A percentile compares a stretch with the other conserved stretches of the same genome.
These are phyloP conservation scores for Excoecaria agallocha DNA, from an alignment of 345 rosid species.

Conservation along the genomic window DNA sequence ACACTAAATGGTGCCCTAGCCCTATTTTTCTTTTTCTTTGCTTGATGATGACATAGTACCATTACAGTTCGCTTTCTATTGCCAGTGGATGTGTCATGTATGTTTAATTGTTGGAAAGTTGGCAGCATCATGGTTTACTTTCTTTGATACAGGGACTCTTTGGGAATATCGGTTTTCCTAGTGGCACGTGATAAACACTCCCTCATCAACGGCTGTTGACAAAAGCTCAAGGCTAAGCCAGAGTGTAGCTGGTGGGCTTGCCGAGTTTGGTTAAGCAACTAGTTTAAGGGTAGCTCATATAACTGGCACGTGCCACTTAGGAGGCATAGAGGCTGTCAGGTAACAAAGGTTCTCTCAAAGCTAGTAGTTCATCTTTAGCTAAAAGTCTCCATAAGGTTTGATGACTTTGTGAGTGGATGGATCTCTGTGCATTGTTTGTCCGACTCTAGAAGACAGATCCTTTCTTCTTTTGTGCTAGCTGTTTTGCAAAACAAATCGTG, in stretches of 20 bases:
- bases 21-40: neutral
- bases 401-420: constrained; percentile 22
- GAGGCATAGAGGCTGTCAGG: constrained; percentile 21
- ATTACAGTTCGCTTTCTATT: neutral
- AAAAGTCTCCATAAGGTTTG: constrained; percentile 20
- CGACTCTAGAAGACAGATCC: constrained; percentile 24
- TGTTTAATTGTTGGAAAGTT: neutral
- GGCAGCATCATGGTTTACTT: constrained; percentile 3
- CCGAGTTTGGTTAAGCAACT: constrained; percentile 19
- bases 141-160: constrained; percentile 57
- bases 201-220: constrained; percentile 14
- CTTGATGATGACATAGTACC: neutral
- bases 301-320: constrained; percentile 18
- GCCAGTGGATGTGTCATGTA: constrained; percentile 3
- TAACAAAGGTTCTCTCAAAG: constrained; percentile 18
- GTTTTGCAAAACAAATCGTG: constrained; percentile 48
- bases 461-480: constrained; percentile 38
- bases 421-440: constrained; percentile 18
- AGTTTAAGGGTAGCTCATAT: constrained; percentile 20
- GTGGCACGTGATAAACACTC: constrained; percentile 15
- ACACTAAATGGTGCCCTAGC: neutral
- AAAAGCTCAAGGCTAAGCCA: constrained; percentile 18
- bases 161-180: constrained; percentile 54
- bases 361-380: constrained; percentile 12
- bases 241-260: neutral